Evolutionary conservation across 208 protist species (phyloP).

Genomic region (Acanthamoeba castellanii): DNA sequence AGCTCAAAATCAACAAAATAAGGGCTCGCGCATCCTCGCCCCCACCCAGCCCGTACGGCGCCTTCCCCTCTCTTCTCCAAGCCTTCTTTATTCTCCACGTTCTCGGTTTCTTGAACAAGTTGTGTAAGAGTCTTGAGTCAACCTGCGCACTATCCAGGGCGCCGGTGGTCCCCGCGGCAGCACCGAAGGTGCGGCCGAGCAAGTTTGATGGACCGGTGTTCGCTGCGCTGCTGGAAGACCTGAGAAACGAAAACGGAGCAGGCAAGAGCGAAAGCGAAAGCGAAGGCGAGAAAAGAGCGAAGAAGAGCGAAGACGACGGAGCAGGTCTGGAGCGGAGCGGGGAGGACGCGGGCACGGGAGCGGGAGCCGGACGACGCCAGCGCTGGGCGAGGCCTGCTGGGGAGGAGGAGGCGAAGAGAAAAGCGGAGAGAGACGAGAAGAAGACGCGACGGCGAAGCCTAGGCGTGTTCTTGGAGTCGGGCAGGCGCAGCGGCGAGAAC

Average conservation of each 20-base stretch:
- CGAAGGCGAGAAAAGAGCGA: too few species aligned
- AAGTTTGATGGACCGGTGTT: not conserved
- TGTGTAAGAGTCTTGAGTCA: too few species aligned
- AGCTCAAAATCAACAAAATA: constrained; percentile 3
- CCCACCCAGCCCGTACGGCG: not conserved
- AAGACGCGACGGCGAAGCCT: not conserved
- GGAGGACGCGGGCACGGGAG: not conserved
- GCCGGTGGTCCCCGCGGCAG: too few species aligned
- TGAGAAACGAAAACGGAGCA: not conserved
- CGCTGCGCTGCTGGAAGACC: not conserved
- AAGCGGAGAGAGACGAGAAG: not conserved
- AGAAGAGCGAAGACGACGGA: not conserved
- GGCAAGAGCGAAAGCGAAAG: not conserved
- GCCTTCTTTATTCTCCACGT: too few species aligned
- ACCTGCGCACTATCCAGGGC: not conserved
- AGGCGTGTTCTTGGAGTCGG: not conserved
- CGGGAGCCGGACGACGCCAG: too few species aligned
- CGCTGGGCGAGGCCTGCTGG: not conserved
- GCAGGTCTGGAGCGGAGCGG: not conserved
- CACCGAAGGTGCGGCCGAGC: not conserved
- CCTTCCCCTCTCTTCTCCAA: not conserved
- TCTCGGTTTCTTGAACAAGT: too few species aligned
- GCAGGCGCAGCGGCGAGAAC: not conserved
- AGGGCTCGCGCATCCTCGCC: not conserved
- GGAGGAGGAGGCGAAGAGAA: not conserved